Conservation (phyloP, 768 basidiomycete species). For the Naganishia friedmannii region DNA sequence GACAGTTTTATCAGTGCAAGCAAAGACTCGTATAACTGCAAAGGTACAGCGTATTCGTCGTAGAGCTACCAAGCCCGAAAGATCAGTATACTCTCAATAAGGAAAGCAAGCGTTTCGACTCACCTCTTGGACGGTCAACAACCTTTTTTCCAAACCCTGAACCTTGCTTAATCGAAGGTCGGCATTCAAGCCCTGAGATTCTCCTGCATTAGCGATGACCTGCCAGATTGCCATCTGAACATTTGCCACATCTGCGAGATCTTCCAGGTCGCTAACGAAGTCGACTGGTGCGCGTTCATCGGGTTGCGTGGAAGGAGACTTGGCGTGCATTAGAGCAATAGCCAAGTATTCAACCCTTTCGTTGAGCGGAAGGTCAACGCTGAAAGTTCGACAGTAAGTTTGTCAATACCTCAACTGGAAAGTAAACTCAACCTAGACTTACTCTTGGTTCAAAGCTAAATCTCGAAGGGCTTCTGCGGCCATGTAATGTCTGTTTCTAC, state of each 20-base stretch:
- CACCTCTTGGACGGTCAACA: conserved; percentile 23
- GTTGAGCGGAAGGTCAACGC: conserved; percentile 57
- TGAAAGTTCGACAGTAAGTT: conserved; percentile 22
- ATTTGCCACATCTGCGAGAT: conserved; percentile 93
- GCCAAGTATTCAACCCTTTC: conserved; percentile 86
- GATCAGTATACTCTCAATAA: background rate
- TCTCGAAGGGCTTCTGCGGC: conserved; percentile 81
- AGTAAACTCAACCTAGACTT: conserved; percentile 45
- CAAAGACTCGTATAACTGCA: conserved; percentile 19
- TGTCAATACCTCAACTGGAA: background rate
- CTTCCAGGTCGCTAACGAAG: conserved; percentile 90
- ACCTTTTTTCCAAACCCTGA: conserved; percentile 7
- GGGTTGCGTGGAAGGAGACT: conserved; percentile 81
- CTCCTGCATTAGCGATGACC: conserved; percentile 45
- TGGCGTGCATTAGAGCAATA: conserved; percentile 90
- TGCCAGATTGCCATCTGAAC: conserved; percentile 91
- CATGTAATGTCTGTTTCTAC: conserved; percentile 77
- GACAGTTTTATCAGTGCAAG: conserved; percentile 25
- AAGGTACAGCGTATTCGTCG: conserved; percentile 26
- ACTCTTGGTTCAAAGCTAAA: conserved; percentile 81
- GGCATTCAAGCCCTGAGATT: conserved; percentile 13
- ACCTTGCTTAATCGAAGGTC: conserved; percentile 24
- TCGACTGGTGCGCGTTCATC: conserved; percentile 86
- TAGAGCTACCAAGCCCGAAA: conserved; percentile 13
- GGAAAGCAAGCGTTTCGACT: background rate